Conservation (phyloP, 140 eudicot species). For the Stevia rebaudiana region DNA sequence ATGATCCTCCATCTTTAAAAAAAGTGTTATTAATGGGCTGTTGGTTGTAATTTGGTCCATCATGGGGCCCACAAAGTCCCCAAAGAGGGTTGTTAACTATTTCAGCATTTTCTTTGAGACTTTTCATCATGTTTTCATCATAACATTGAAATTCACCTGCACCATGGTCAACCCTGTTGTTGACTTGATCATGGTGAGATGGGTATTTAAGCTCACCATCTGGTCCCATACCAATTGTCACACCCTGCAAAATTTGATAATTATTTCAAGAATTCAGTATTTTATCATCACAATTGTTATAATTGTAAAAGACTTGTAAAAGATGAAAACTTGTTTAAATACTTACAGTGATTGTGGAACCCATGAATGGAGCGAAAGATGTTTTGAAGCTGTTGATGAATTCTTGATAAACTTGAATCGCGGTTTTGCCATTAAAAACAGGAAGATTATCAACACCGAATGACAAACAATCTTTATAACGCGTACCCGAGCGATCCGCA, state of each 20-base stretch:
- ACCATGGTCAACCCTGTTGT: slow-evolving; percentile 26
- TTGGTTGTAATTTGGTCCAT: slow-evolving; percentile 55
- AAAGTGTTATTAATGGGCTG: slow-evolving; percentile 47
- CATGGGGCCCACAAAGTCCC: slow-evolving; percentile 92
- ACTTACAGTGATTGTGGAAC: slow-evolving; percentile 77
- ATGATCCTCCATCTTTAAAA: slow-evolving; percentile 66
- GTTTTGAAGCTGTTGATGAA: slow-evolving; percentile 64
- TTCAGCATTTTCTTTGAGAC: slow-evolving; percentile 54
- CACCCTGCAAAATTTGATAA: slow-evolving; percentile 44
- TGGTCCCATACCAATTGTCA: slow-evolving; percentile 81
- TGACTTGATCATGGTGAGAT: slow-evolving; percentile 34
- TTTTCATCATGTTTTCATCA: slow-evolving; percentile 59
- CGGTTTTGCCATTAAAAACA: slow-evolving; percentile 73
- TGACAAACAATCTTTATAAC: slow-evolving; percentile 62
- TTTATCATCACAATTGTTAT: not conserved
- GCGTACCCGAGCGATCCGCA: slow-evolving; percentile 61
- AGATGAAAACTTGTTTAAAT: slow-evolving; percentile 1
- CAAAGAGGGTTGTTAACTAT: slow-evolving; percentile 55
- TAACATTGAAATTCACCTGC: slow-evolving; percentile 92
- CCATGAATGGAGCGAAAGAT: slow-evolving; percentile 46
- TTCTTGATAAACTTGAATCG: slow-evolving; percentile 53
- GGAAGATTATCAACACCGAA: slow-evolving; percentile 72
- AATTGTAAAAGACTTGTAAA: slow-evolving; percentile 4
- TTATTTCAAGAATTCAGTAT: not conserved
- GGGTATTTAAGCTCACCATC: slow-evolving; percentile 89